Evolutionary conservation across 768 basidiomycete genomes (phyloP).

Genomic region (Mrakia frigida): DNA sequence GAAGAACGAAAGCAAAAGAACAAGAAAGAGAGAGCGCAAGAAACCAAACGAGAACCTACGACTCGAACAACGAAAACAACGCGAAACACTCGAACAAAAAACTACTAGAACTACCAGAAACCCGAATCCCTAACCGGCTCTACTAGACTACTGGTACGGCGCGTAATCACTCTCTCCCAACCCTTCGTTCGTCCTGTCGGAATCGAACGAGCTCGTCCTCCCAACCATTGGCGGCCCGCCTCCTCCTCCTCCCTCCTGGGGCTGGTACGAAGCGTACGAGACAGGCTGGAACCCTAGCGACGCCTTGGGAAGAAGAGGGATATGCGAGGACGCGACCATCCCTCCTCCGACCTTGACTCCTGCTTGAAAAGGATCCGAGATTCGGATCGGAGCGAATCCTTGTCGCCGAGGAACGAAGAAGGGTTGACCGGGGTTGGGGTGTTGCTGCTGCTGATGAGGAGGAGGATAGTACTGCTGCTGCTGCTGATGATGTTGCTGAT

Average conservation of each 20-base stretch:
- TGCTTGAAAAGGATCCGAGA: background rate
- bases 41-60: too few species aligned
- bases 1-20: background rate
- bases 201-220: background rate
- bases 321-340: background rate
- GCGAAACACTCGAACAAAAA: too few species aligned
- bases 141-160: slow-evolving; percentile 16
- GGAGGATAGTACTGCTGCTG: background rate
- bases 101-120: too few species aligned
- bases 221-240: background rate
- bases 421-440: background rate
- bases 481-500: background rate
- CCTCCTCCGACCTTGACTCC: slow-evolving; percentile 1
- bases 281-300: background rate
- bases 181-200: slow-evolving; percentile 7
- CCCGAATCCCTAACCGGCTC: background rate
- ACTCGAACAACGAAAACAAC: too few species aligned
- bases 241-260: background rate
- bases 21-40: background rate
- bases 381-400: background rate
- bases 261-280: slow-evolving; percentile 2
- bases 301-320: background rate
- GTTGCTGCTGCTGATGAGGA: too few species aligned
- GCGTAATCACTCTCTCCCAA: background rate
- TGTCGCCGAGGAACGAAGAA: slow-evolving; percentile 4